Conservation (phyloP, 345 rosid genomes). For the Alliaria petiolata region DNA sequence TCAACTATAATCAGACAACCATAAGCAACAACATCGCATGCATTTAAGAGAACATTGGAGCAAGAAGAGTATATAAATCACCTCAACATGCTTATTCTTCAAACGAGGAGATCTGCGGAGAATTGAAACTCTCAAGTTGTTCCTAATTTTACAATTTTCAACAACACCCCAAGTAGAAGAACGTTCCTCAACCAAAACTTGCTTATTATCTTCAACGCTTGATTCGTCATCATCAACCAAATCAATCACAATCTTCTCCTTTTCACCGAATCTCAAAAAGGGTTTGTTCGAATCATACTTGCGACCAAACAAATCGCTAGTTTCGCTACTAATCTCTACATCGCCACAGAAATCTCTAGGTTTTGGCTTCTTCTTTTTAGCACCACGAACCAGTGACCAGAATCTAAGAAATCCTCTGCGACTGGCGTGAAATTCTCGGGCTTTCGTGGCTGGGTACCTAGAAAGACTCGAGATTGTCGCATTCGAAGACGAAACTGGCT, state of each 20-base stretch:
- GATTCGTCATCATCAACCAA: background rate
- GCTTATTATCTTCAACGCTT: background rate
- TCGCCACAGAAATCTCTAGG: constrained; percentile 17
- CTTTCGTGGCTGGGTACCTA: background rate
- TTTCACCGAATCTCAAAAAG: background rate
- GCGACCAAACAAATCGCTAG: constrained; percentile 5
- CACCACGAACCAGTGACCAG: constrained; percentile 24
- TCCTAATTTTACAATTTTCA: background rate
- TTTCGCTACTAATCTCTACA: constrained; percentile 25
- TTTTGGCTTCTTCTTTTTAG: constrained; percentile 14
- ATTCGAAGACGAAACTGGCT: background rate
- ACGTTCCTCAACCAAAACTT: background rate
- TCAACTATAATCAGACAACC: background rate
- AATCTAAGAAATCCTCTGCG: constrained; percentile 52
- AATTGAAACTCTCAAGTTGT: background rate
- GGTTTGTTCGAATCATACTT: background rate
- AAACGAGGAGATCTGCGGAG: background rate
- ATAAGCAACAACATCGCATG: background rate
- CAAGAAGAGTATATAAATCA: background rate
- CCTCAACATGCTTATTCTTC: background rate
- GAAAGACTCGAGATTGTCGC: background rate
- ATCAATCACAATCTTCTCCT: background rate
- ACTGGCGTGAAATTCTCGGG: constrained; percentile 55
- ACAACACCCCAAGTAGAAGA: background rate
- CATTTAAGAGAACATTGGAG: background rate